Percentiles rank a stretch among this genome's conserved stretches.
Evolutionary conservation across 108 stramenopile genomes (phyloP).

Genomic region (Cyclotella baltica): DNA sequence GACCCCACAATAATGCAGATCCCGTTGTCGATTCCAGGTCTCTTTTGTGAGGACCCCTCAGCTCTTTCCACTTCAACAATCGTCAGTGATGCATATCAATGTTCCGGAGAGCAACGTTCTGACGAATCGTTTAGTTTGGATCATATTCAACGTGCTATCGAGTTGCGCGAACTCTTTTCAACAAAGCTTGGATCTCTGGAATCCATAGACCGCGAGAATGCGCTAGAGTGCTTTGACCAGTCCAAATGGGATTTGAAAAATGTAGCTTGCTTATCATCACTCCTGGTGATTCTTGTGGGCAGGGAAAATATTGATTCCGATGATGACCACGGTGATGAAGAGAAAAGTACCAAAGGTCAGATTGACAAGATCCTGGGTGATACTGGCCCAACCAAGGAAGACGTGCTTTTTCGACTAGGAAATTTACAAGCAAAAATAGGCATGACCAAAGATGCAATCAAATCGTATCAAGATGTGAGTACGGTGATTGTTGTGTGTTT

Average conservation of each 20-base stretch:
- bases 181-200: slow-evolving; percentile 18
- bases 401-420: slow-evolving; percentile 52
- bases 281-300: slow-evolving; percentile 37
- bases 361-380: slow-evolving; percentile 5
- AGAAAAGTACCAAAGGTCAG: slow-evolving; percentile 15
- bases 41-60: slow-evolving; percentile 42
- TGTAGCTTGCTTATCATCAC: slow-evolving; percentile 35
- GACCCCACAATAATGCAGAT: slow-evolving; percentile 19
- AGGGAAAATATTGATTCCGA: slow-evolving; percentile 14
- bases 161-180: slow-evolving; percentile 36
- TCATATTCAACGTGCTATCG: slow-evolving; percentile 47
- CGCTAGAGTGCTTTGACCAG: slow-evolving; percentile 35
- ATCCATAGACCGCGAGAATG: slow-evolving; percentile 26
- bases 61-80: slow-evolving; percentile 31
- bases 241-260: slow-evolving; percentile 33
- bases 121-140: slow-evolving; percentile 27
- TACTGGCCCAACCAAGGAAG: slow-evolving; percentile 39
- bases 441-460: slow-evolving; percentile 39
- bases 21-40: slow-evolving; percentile 17
- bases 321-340: slow-evolving; percentile 12
- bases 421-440: slow-evolving; percentile 44
- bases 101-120: slow-evolving; percentile 27
- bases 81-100: slow-evolving; percentile 45
- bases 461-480: slow-evolving; percentile 48
- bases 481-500: no score